phyloP scores from a whole-genome alignment of 306 rosid genomes.

The Parietaria judaica region DNA sequence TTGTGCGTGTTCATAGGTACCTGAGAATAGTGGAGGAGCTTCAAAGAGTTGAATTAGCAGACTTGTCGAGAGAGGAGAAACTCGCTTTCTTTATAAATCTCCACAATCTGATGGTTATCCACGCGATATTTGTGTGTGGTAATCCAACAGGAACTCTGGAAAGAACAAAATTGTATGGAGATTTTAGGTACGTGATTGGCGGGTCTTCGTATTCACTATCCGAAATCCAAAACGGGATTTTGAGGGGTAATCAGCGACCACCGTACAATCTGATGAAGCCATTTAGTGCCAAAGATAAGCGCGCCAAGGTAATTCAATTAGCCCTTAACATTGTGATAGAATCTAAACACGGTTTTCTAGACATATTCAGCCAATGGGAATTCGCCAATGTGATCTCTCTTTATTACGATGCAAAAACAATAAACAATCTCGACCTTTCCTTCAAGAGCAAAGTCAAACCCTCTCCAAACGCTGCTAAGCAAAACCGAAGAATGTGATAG shows the following conservation, averaged over 20 bases:
- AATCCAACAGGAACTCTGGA: constrained; percentile 77
- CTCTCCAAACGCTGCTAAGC: too few relatives aligned
- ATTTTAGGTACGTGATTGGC: constrained; percentile 72
- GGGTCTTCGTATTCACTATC: constrained; percentile 83
- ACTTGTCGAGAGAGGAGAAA: constrained; percentile 70
- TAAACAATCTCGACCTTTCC: too few relatives aligned
- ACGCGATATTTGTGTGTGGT: constrained; percentile 64
- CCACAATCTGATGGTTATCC: constrained; percentile 92
- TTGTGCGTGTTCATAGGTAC: constrained; percentile 41
- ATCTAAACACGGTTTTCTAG: neutral
- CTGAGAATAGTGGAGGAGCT: constrained; percentile 89
- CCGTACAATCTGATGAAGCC: constrained; percentile 86
- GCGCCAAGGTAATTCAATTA: constrained; percentile 39
- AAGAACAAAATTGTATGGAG: constrained; percentile 68
- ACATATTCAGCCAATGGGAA: too few relatives aligned
- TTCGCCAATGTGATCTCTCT: too few relatives aligned
- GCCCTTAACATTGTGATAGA: constrained; percentile 1
- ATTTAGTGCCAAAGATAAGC: constrained; percentile 71
- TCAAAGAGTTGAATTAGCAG: constrained; percentile 71
- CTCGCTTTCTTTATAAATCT: constrained; percentile 93
- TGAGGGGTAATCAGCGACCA: constrained; percentile 87
- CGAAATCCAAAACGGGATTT: constrained; percentile 82
- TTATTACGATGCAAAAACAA: too few relatives aligned
- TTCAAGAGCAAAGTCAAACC: too few relatives aligned
- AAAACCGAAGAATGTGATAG: too few relatives aligned